Conservation (phyloP, 306 rosid species). For the Vigna hirtella region DNA sequence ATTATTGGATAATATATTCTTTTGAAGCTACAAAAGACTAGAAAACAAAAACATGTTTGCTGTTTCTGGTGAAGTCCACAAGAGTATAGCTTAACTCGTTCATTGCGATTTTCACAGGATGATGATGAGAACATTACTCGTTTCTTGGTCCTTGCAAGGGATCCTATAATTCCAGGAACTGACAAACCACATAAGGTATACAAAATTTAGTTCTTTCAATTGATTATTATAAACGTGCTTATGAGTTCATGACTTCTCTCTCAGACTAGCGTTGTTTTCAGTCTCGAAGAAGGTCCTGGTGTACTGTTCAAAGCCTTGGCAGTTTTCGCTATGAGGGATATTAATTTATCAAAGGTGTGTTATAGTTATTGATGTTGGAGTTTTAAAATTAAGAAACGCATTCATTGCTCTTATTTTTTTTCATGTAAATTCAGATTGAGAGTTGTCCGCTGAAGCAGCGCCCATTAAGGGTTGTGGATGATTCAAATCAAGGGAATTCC, state of each 20-base stretch:
- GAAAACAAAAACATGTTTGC: conserved; percentile 4
- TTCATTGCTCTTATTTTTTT: conserved; percentile 19
- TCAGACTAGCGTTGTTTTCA: conserved; percentile 89
- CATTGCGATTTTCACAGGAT: conserved; percentile 60
- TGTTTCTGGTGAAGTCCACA: conserved; percentile 13
- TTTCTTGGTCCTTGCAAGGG: conserved; percentile 86
- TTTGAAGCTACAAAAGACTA: conserved; percentile 15
- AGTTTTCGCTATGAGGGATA: conserved; percentile 77
- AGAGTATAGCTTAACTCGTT: conserved; percentile 43
- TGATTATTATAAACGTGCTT: conserved; percentile 23
- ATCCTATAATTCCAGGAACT: conserved; percentile 77
- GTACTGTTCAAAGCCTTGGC: conserved; percentile 89
- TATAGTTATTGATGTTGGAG: conserved; percentile 21
- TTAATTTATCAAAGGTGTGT: conserved; percentile 76
- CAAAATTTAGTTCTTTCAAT: background rate
- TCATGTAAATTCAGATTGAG: conserved; percentile 73
- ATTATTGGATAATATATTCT: conserved; percentile 12
- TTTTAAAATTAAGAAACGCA: conserved; percentile 12
- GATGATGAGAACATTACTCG: conserved; percentile 76
- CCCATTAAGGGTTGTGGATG: conserved; percentile 76
- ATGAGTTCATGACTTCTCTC: conserved; percentile 37
- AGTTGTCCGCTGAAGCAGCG: conserved; percentile 79
- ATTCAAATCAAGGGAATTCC: conserved; percentile 78
- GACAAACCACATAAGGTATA: conserved; percentile 70
- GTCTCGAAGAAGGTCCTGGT: conserved; percentile 90